phyloP scores from a whole-genome alignment of 352 stramenopile genomes.

The Phytopythium delawarense region DNA sequence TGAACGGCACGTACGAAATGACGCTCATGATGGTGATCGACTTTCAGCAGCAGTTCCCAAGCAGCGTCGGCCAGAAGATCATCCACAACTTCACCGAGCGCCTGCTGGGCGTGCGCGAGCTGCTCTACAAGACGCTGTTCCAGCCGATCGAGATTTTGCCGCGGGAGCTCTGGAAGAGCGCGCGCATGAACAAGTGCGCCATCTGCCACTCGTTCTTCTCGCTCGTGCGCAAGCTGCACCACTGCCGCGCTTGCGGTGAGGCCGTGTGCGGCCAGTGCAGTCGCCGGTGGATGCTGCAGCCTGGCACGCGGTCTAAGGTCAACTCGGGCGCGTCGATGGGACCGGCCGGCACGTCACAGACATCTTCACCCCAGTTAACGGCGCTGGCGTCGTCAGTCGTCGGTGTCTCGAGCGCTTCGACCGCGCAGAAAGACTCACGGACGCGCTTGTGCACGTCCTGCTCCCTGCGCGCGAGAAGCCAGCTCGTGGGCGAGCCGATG shows the following conservation, averaged over 20 bases:
- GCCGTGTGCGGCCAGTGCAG: constrained; percentile 81
- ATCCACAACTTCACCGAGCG: constrained; percentile 76
- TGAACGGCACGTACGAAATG: constrained; percentile 52
- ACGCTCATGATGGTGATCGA: constrained; percentile 84
- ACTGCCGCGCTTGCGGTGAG: constrained; percentile 80
- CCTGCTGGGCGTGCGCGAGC: constrained; percentile 75
- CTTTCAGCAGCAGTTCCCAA: constrained; percentile 78
- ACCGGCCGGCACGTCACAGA: neutral
- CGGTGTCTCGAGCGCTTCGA: neutral
- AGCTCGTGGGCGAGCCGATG: constrained; percentile 30
- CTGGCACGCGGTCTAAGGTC: constrained; percentile 24
- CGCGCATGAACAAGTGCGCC: constrained; percentile 51
- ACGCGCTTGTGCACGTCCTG: constrained; percentile 77
- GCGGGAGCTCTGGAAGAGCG: constrained; percentile 57
- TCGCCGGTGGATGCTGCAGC: constrained; percentile 77
- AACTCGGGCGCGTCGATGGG: neutral
- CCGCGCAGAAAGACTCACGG: constrained; percentile 41
- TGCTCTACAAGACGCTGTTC: constrained; percentile 84
- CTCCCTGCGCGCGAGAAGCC: constrained; percentile 68
- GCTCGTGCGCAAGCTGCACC: constrained; percentile 68
- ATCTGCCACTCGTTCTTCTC: constrained; percentile 70
- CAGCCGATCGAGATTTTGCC: constrained; percentile 59
- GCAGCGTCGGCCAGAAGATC: constrained; percentile 53
- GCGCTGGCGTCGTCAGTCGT: neutral
- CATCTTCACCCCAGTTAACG: neutral